Evolutionary conservation across 148 eudicot species (phyloP).

Genomic region (Camellia granthamiana): DNA sequence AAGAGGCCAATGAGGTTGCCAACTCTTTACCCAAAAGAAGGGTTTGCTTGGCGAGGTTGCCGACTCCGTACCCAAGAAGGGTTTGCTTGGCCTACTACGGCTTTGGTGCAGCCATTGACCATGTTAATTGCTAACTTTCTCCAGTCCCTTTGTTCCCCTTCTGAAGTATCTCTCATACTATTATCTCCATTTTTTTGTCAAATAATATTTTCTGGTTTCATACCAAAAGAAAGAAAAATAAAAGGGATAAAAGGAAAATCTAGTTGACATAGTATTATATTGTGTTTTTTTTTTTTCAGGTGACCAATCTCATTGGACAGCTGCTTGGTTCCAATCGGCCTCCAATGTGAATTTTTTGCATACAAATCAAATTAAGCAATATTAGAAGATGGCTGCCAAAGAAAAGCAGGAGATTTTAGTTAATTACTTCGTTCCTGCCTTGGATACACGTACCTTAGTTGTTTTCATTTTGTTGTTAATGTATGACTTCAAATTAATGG

Average conservation of each 20-base stretch:
- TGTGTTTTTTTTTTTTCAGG: conserved; percentile 41
- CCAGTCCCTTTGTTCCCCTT: background rate
- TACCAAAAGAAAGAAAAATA: background rate
- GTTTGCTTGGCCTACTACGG: background rate
- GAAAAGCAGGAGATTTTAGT: conserved; percentile 11
- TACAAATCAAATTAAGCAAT: background rate
- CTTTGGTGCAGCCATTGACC: background rate
- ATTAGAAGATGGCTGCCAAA: background rate
- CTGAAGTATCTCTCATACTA: background rate
- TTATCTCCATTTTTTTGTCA: no score
- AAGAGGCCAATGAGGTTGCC: no score
- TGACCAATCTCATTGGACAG: conserved; percentile 63
- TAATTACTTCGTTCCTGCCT: background rate
- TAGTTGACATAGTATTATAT: background rate
- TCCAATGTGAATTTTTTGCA: conserved; percentile 33
- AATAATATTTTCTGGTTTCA: background rate
- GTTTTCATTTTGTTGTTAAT: background rate
- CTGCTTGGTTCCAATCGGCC: conserved; percentile 57
- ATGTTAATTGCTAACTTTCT: background rate
- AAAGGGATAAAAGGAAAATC: background rate
- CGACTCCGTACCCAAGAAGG: background rate
- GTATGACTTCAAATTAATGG: background rate
- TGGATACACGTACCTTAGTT: background rate
- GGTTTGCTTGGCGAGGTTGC: no score
- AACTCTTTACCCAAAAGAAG: no score